These are phyloP conservation scores for Paramecium bursaria DNA, from an alignment of 73 alveolate species.

Conservation along the genomic window DNA sequence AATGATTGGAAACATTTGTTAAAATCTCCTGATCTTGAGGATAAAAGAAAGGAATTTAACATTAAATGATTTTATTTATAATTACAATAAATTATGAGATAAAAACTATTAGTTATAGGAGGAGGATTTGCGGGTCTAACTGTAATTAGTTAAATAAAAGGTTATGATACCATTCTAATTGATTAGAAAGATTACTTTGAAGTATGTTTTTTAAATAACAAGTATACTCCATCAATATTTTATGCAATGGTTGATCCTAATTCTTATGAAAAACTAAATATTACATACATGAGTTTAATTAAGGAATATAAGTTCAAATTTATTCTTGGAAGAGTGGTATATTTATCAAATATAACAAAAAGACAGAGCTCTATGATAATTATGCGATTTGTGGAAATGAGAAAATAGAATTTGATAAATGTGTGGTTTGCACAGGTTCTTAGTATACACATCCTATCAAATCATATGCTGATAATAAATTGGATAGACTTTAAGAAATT, in stretches of 20 bases:
- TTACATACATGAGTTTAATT: not conserved
- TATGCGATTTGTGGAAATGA: constrained; percentile 28
- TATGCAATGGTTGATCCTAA: constrained; percentile 24
- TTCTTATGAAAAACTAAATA: not conserved
- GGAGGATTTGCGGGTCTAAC: constrained; percentile 64
- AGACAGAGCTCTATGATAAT: constrained; percentile 20
- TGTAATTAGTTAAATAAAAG: not conserved
- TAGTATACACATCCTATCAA: constrained; percentile 34
- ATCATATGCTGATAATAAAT: not conserved
- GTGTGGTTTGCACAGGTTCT: constrained; percentile 27
- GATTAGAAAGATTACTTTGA: constrained; percentile 38
- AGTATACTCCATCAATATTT: constrained; percentile 29
- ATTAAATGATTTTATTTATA: too few species aligned
- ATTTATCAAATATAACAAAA: not conserved
- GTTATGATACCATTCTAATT: not conserved
- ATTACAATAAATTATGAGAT: too few species aligned
- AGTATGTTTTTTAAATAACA: not conserved
- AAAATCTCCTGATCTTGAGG: too few species aligned
- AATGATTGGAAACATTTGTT: constrained; percentile 59
- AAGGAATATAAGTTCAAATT: constrained; percentile 1
- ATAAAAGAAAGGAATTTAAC: too few species aligned
- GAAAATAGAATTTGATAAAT: constrained; percentile 36
- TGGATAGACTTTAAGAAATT: constrained; percentile 18
- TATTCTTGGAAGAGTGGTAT: constrained; percentile 13
- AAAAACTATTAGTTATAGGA: constrained; percentile 25